phyloP scores from a whole-genome alignment of 164 flowering plant genomes.

The Santalum album region DNA sequence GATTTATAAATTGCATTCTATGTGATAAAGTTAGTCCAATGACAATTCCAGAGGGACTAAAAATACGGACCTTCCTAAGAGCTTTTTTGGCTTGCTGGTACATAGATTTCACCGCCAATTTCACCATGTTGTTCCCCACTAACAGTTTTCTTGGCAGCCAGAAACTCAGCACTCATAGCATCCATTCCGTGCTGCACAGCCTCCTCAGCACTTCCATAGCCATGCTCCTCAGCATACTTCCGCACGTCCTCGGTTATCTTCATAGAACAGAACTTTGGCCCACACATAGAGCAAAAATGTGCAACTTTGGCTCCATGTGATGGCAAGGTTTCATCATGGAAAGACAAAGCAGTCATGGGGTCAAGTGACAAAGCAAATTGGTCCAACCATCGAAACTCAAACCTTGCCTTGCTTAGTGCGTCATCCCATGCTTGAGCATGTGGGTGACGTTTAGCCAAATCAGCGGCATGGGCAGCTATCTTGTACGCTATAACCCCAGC shows the following conservation, averaged over 20 bases:
- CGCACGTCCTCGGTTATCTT: conserved; percentile 98
- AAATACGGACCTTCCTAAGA: conserved; percentile 38
- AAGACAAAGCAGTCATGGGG: conserved; percentile 96
- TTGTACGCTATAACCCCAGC: conserved; percentile 97
- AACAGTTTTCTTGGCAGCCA: conserved; percentile 82
- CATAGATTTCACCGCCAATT: conserved; percentile 89
- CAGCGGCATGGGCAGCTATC: conserved; percentile 99
- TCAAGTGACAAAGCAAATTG: conserved; percentile 95
- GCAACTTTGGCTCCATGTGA: conserved; percentile 98
- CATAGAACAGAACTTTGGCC: conserved; percentile 99
- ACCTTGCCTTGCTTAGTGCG: conserved; percentile 97
- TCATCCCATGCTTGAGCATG: conserved; percentile 98
- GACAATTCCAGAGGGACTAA: background rate
- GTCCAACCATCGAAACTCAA: conserved; percentile 98
- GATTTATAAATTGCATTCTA: too few relatives aligned
- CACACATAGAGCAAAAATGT: conserved; percentile 99
- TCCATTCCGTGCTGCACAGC: conserved; percentile 88
- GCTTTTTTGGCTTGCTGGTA: conserved; percentile 51
- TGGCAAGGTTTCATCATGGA: conserved; percentile 95
- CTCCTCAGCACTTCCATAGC: conserved; percentile 92
- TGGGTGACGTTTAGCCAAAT: conserved; percentile 89
- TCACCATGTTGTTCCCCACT: conserved; percentile 99
- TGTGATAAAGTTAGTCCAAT: background rate
- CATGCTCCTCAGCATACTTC: conserved; percentile 96
- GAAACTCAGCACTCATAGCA: conserved; percentile 91